Evolutionary conservation across 306 rosid species (phyloP), one percentile per base, ranked within the genome.

Genomic region (Cucurbita pepo): DNA sequence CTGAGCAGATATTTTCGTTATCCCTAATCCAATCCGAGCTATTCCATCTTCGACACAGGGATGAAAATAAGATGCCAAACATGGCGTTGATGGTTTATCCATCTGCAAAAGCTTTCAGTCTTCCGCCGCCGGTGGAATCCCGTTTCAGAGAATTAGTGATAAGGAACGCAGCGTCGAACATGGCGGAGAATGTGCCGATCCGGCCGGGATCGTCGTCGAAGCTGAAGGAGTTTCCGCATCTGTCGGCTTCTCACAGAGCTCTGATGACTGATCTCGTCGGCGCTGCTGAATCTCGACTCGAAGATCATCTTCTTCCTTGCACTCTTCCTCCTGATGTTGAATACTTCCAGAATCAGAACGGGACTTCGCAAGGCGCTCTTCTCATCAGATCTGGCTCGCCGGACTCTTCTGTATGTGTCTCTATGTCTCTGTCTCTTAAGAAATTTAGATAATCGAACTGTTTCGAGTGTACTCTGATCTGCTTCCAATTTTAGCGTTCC

Each of bases 281-380:
- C 9, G 48, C 75, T 5, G 43, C 88, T 1, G 98, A 92, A 81
- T 70, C 77, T 25, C 88, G 93, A 18, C 79, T 92, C 7, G 63
- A 73, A 10, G 81, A 89, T 14, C 88, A 82, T 60, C 96, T 90
- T 84, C 85, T 90, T 75, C 96, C 92, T 51, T 92, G 85, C 40
- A 60, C 84, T 1, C 88, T 92, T 18, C 93, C 96, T 11, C 69
- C 74, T 7, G 89, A 93, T 77, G 90, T 87, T 30, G 87, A 82
- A 67, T 77, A 69, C 71, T 88, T 66, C 54, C 87, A 82, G 18
- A 93, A 47, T 71, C 78, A 78, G 9, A 75, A 0, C 38, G 86
- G 77, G 16, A 57, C 83, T 22, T 77, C 89, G 44, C 80, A 83
- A 64, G 90, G 86, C 34, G 78, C 90, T 0, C 87, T 90, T n/a